Evolutionary conservation across 1,284 basidiomycete genomes (phyloP).

Genomic region (Pterulicium gracile): DNA sequence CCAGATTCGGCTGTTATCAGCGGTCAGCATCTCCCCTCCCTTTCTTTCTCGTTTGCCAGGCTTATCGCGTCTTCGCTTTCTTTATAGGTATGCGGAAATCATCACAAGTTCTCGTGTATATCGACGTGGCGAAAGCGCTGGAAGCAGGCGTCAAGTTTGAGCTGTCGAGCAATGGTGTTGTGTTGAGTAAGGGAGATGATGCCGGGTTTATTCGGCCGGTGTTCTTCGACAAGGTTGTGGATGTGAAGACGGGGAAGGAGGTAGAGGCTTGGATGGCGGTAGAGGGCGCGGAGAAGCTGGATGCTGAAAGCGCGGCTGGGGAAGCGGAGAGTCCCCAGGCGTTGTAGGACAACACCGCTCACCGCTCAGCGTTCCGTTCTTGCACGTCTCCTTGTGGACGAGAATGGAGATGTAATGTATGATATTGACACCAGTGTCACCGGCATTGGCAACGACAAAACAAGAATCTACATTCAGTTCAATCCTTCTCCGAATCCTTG

Average conservation of each 20-base stretch:
- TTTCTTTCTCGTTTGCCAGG: neutral
- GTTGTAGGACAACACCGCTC: too few species aligned
- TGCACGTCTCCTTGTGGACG: too few species aligned
- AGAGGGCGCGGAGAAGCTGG: neutral
- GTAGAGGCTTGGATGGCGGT: neutral
- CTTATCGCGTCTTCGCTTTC: neutral
- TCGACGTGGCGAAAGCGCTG: conserved; percentile 65
- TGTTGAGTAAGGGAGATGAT: conserved; percentile 66
- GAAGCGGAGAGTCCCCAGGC: too few species aligned
- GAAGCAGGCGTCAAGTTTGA: conserved; percentile 62
- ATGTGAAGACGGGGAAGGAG: conserved; percentile 8
- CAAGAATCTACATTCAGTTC: too few species aligned
- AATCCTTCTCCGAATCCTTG: too few species aligned
- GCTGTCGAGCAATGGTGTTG: conserved; percentile 75
- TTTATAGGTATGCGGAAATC: conserved; percentile 63
- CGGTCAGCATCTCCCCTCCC: conserved; percentile 32
- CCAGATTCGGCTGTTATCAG: conserved; percentile 53
- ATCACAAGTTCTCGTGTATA: conserved; percentile 65
- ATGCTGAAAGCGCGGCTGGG: neutral
- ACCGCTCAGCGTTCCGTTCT: neutral
- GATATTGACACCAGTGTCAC: too few species aligned
- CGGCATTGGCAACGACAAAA: too few species aligned
- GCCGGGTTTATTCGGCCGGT: conserved; percentile 41
- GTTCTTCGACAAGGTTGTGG: conserved; percentile 57
- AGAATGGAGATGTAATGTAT: too few species aligned